These are phyloP conservation scores for Leptographium wingfieldii DNA, from an alignment of 2,329 filamentous ascomycete genomes.

Conservation along the genomic window DNA sequence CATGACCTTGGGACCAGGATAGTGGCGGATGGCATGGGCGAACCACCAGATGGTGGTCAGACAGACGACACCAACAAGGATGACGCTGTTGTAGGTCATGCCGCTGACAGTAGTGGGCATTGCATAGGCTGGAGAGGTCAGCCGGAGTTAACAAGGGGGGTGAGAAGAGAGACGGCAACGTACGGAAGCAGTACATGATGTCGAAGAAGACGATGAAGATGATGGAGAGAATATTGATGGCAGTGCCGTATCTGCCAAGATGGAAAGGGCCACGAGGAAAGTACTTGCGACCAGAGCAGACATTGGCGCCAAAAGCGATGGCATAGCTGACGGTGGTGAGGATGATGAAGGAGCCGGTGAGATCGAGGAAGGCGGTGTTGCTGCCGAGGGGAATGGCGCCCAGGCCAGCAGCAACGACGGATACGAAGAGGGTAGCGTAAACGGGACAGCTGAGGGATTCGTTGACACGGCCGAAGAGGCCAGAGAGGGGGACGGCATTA, in stretches of 20 bases:
- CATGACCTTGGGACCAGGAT: constrained; percentile 37
- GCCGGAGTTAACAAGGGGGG: neutral
- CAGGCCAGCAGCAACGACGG: constrained; percentile 36
- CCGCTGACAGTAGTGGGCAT: constrained; percentile 26
- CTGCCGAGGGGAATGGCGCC: constrained; percentile 45
- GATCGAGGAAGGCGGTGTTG: constrained; percentile 40
- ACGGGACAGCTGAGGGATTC: constrained; percentile 43
- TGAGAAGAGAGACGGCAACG: constrained; percentile 14
- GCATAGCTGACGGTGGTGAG: constrained; percentile 43
- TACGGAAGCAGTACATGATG: constrained; percentile 48
- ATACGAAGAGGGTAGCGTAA: constrained; percentile 43
- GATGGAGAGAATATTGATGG: constrained; percentile 36
- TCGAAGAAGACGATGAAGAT: constrained; percentile 42
- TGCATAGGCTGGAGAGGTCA: constrained; percentile 21
- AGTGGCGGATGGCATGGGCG: constrained; percentile 31
- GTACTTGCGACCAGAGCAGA: constrained; percentile 36
- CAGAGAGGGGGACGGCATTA: constrained; percentile 44
- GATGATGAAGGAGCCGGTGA: constrained; percentile 46
- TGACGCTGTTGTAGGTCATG: constrained; percentile 44
- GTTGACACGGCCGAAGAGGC: constrained; percentile 40
- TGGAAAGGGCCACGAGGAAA: constrained; percentile 41
- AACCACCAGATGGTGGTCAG: constrained; percentile 38
- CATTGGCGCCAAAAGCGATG: constrained; percentile 34
- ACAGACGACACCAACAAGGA: constrained; percentile 34
- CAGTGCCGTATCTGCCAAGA: constrained; percentile 35